phyloP scores from a whole-genome alignment of 306 rosid genomes.

The Rosa rugosa region DNA sequence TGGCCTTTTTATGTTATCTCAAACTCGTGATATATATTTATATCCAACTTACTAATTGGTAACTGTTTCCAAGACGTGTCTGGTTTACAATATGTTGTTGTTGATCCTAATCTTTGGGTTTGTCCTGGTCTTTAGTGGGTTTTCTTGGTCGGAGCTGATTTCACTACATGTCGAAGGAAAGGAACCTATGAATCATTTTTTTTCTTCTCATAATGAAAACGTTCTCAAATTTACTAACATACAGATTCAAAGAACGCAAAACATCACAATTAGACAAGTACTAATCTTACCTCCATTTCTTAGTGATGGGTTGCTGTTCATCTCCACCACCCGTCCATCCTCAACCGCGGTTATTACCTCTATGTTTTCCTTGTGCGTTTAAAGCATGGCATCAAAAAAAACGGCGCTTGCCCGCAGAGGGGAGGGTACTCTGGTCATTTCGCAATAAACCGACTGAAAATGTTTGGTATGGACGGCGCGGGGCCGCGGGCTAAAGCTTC shows the following conservation, averaged over 20 bases:
- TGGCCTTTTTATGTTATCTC: neutral
- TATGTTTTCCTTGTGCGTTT: neutral
- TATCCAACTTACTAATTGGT: neutral
- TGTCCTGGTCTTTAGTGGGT: neutral
- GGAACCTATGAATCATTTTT: neutral
- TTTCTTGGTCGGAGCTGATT: neutral
- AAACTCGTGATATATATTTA: neutral
- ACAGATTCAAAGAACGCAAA: neutral
- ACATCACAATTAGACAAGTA: neutral
- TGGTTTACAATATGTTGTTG: neutral
- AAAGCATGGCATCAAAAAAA: neutral
- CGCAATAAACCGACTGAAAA: neutral
- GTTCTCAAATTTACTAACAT: neutral
- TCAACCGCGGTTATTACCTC: neutral
- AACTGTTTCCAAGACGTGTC: neutral
- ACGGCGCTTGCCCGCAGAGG: neutral
- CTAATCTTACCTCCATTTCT: neutral
- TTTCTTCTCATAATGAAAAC: neutral
- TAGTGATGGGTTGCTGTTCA: neutral
- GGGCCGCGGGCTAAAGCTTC: neutral
- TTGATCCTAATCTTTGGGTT: neutral
- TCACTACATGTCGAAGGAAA: neutral
- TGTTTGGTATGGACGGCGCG: slow-evolving; percentile 17
- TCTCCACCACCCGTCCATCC: neutral
- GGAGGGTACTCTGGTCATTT: neutral